These are phyloP conservation scores for Viridothelium virens DNA, from an alignment of 495 filamentous ascomycete species.

Conservation along the genomic window DNA sequence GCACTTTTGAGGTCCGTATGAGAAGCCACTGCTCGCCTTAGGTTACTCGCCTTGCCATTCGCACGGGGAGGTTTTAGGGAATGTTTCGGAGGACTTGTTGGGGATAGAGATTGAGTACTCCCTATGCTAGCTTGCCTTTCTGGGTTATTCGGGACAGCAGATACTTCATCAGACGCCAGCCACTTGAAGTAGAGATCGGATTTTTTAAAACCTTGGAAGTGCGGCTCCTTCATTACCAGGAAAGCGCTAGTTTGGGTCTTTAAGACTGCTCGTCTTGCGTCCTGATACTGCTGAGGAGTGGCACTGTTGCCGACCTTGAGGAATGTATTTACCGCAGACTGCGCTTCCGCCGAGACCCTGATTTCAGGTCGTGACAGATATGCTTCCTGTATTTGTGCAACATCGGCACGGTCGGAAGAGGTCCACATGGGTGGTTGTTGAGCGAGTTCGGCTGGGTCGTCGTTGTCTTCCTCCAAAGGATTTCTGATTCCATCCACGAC, in stretches of 20 bases:
- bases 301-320: conserved; percentile 67
- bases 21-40: conserved; percentile 52
- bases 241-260: conserved; percentile 73
- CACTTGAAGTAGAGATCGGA: conserved; percentile 95
- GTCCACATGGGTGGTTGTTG: conserved; percentile 67
- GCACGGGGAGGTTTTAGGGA: conserved; percentile 13
- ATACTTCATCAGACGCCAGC: conserved; percentile 74
- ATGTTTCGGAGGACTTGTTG: conserved; percentile 21
- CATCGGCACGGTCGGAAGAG: conserved; percentile 73
- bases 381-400: conserved; percentile 80
- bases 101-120: neutral
- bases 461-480: conserved; percentile 80
- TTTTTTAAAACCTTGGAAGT: conserved; percentile 80
- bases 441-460: conserved; percentile 56
- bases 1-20: conserved; percentile 47
- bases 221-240: conserved; percentile 68
- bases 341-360: conserved; percentile 61
- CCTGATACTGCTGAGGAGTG: conserved; percentile 70
- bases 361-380: conserved; percentile 80
- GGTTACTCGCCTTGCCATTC: conserved; percentile 35
- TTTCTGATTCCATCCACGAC: conserved; percentile 97
- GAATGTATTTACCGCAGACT: conserved; percentile 64
- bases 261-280: conserved; percentile 73
- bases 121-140: conserved; percentile 1
- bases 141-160: conserved; percentile 18